Base-by-base conservation (phyloP, 768 basidiomycete genomes). In the Mycena haematopus region DNA sequence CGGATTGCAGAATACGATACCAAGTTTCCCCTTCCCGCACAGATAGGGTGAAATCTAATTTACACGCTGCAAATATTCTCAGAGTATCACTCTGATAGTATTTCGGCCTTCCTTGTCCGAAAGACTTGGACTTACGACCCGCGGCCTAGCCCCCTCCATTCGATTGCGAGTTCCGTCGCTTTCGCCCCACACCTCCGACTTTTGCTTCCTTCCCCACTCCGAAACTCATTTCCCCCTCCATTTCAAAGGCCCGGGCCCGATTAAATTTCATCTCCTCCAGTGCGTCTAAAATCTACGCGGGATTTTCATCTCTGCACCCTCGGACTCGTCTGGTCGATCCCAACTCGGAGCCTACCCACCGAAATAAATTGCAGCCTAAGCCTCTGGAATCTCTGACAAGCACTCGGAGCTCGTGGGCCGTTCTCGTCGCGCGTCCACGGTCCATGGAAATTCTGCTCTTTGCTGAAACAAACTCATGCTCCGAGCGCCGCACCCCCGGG, bases 1-100 rank as follows among this genome's bases (percentile, higher is more conserved):
- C 29, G 52, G 46, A 0, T 29, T 35, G 17, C 49, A 46, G 50
- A 52, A 52, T 38, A 62, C 31, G 47, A 40, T 56, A 8, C 4
- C 49, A 49, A 40, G 36, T 42, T 31, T 54, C 50, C 40, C 9
- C 55, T 17, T 35, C n/a, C 50, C 27, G 47, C 17, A 29, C 36
- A 21, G 60, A 62, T 62, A 62, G 61, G 27, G 61, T 62, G 61
- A 62, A 62, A 57, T 62, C 56, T 47, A 57, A 31, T 56, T 62
- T 62, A 57, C 44, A 53, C 54, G 52, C 58, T 50, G 56, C 60
- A 35, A n/a, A 52, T 56, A 36, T 19, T 56, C 60, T 62, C 49
- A 38, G 60, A 61, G 60, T 51, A 61, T 61, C 60, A 61, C 60
- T 50, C 52, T 44, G n/a, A 54, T 54, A 40, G 29, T 29, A n/a